These are phyloP conservation scores for Talaromyces liani DNA, from an alignment of 495 filamentous ascomycete genomes.

Conservation along the genomic window DNA sequence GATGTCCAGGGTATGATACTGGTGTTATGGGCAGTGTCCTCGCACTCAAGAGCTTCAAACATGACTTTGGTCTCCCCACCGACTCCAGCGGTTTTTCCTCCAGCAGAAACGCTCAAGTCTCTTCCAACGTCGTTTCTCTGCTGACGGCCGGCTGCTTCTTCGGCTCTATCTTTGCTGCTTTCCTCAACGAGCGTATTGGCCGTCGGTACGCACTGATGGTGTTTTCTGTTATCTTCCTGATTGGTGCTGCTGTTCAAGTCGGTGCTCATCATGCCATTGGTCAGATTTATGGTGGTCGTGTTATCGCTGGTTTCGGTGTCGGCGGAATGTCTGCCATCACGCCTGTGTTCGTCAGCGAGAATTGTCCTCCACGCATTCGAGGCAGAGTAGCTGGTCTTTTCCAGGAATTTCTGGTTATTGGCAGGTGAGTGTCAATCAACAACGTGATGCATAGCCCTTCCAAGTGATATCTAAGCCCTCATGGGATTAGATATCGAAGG, in stretches of 20 bases:
- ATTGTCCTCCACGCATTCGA: slow-evolving; percentile 21
- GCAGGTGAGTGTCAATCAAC: neutral
- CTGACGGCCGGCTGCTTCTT: slow-evolving; percentile 64
- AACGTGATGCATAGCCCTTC: too few relatives aligned
- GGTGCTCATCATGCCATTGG: slow-evolving; percentile 29
- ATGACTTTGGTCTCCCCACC: slow-evolving; percentile 42
- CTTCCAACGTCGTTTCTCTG: slow-evolving; percentile 54
- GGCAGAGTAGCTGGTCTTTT: slow-evolving; percentile 35
- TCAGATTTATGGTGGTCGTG: slow-evolving; percentile 34
- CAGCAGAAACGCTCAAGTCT: slow-evolving; percentile 32
- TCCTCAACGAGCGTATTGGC: slow-evolving; percentile 49
- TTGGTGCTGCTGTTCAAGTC: slow-evolving; percentile 58
- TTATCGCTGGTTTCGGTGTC: slow-evolving; percentile 35
- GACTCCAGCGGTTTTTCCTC: slow-evolving; percentile 23
- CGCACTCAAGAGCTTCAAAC: slow-evolving; percentile 46
- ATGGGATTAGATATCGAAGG: too few relatives aligned
- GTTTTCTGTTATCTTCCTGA: slow-evolving; percentile 49
- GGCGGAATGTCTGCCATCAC: slow-evolving; percentile 41
- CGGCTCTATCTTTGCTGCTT: slow-evolving; percentile 53
- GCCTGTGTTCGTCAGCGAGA: slow-evolving; percentile 28
- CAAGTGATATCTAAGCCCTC: too few relatives aligned
- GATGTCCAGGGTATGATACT: slow-evolving; percentile 41
- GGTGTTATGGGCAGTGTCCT: slow-evolving; percentile 54
- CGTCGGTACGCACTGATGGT: slow-evolving; percentile 50
- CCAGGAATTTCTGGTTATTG: slow-evolving; percentile 26